Conservation (phyloP, 257 asterid species). For the Scutellaria barbata region DNA sequence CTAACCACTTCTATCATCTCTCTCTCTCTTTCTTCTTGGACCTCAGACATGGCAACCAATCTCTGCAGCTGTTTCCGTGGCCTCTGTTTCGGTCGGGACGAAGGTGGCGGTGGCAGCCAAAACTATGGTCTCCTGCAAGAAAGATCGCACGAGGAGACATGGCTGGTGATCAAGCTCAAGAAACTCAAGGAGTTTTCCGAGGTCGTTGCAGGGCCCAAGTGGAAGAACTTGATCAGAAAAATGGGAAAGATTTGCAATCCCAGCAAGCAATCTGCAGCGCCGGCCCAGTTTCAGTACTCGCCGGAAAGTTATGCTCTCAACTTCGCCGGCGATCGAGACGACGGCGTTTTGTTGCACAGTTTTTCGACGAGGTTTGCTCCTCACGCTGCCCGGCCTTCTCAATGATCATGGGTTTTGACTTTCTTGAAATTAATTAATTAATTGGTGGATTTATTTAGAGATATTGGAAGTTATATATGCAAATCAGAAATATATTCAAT, state of each 20-base stretch:
- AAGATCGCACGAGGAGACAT: slow-evolving; percentile 35
- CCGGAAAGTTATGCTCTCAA: slow-evolving; percentile 76
- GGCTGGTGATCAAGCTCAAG: slow-evolving; percentile 41
- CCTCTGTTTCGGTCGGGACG: slow-evolving; percentile 42
- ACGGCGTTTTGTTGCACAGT: slow-evolving; percentile 40
- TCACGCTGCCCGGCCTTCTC: slow-evolving; percentile 12
- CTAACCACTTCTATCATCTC: neutral
- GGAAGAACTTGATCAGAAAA: slow-evolving; percentile 55
- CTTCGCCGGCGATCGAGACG: slow-evolving; percentile 55
- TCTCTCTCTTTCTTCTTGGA: neutral
- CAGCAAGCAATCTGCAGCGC: slow-evolving; percentile 2
- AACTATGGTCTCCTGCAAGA: slow-evolving; percentile 27
- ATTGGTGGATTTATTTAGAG: neutral
- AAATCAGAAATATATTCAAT: neutral
- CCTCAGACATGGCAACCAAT: slow-evolving; percentile 9
- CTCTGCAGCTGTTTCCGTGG: slow-evolving; percentile 35
- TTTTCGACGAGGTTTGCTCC: slow-evolving; percentile 65
- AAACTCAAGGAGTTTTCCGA: slow-evolving; percentile 53
- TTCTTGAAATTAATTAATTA: neutral
- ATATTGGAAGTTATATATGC: neutral
- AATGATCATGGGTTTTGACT: too few species aligned
- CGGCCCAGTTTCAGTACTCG: slow-evolving; percentile 53
- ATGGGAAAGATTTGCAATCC: slow-evolving; percentile 44
- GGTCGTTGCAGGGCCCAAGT: slow-evolving; percentile 55
- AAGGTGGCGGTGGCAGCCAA: slow-evolving; percentile 20